Evolutionary conservation across 768 basidiomycete genomes (phyloP).

Genomic region (Pleurotus citrinopileatus): DNA sequence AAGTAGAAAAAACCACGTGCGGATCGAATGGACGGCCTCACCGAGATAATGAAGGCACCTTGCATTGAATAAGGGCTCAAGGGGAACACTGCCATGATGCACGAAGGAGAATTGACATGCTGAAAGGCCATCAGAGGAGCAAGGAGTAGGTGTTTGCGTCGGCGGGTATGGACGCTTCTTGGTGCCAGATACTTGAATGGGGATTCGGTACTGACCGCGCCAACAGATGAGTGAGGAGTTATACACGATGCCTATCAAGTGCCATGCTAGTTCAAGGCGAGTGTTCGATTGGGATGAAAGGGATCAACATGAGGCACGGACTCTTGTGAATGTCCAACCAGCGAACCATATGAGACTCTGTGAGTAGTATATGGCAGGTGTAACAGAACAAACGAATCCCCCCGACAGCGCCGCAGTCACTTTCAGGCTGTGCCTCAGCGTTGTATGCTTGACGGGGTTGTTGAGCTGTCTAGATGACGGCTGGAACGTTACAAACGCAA

Average conservation of each 20-base stretch:
- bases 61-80: neutral
- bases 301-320: neutral
- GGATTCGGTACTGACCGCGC: neutral
- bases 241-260: slow-evolving; percentile 1
- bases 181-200: neutral
- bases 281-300: neutral
- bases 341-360: neutral
- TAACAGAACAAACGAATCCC: no score
- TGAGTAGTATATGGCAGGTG: no score
- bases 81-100: neutral
- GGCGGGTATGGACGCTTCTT: neutral
- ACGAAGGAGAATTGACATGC: neutral
- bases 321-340: neutral
- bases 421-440: neutral
- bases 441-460: neutral
- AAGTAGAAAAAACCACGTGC: neutral
- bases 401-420: neutral
- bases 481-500: slow-evolving; percentile 3
- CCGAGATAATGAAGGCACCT: no score
- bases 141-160: neutral
- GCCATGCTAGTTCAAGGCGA: neutral
- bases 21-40: neutral
- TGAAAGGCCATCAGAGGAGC: neutral
- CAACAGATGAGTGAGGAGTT: neutral
- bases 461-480: slow-evolving; percentile 1